Evolutionary conservation across 768 basidiomycete genomes (phyloP).

Genomic region (Termitomyces sp.): DNA sequence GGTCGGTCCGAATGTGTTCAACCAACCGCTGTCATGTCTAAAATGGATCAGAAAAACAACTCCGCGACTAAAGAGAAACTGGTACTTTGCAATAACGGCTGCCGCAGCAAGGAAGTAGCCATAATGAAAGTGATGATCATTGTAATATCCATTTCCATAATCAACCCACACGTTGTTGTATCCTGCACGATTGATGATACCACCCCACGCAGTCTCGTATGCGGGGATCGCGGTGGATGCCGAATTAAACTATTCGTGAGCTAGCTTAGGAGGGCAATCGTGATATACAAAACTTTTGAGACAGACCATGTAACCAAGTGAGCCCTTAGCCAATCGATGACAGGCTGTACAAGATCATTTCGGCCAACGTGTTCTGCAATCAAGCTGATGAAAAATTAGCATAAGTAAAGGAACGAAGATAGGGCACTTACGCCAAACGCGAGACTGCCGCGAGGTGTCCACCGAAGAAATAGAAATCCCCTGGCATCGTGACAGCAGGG

Average conservation of each 20-base stretch:
- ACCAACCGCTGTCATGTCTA: conserved; percentile 20
- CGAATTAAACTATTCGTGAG: conserved; percentile 17
- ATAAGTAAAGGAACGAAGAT: not conserved
- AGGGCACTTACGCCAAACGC: conserved; percentile 27
- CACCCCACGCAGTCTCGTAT: conserved; percentile 35
- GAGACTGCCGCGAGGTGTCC: conserved; percentile 26
- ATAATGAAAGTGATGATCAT: conserved; percentile 37
- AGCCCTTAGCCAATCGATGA: conserved; percentile 24
- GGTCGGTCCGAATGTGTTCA: conserved; percentile 22
- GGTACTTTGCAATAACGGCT: conserved; percentile 31
- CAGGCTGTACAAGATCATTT: conserved; percentile 27
- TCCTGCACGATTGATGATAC: conserved; percentile 31
- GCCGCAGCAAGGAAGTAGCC: conserved; percentile 32
- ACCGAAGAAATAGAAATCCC: conserved; percentile 34
- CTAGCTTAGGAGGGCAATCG: not conserved
- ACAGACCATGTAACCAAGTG: conserved; percentile 27
- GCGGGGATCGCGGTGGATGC: conserved; percentile 24
- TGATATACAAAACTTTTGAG: not conserved
- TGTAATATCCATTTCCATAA: conserved; percentile 35
- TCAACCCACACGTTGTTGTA: conserved; percentile 30
- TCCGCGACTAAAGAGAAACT: not conserved
- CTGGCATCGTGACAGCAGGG: conserved; percentile 41
- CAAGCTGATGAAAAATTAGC: conserved; percentile 18
- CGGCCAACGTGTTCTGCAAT: conserved; percentile 34
- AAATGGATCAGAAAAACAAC: not conserved